These are phyloP conservation scores for Gloeostereum incarnatum DNA, from an alignment of 768 basidiomycete genomes.

Conservation along the genomic window DNA sequence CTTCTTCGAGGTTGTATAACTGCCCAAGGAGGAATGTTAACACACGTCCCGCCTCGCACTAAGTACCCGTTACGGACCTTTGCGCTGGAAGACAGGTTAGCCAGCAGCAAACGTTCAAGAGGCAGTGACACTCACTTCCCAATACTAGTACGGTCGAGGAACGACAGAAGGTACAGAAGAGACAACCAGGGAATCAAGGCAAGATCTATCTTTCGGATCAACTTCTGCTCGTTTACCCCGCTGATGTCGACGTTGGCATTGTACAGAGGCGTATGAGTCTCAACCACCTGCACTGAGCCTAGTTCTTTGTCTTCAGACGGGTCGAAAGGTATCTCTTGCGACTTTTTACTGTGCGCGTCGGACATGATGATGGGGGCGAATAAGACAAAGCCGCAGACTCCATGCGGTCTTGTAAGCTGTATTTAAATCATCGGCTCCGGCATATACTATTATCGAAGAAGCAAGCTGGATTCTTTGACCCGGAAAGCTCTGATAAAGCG, in stretches of 20 bases:
- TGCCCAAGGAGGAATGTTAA: conserved; percentile 14
- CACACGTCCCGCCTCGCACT: not conserved
- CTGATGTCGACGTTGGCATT: conserved; percentile 49
- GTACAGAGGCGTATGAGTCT: conserved; percentile 18
- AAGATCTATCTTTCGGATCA: conserved; percentile 62
- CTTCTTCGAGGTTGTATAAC: conserved; percentile 54
- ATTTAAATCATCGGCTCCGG: no score
- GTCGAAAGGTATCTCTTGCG: no score
- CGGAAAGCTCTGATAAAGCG: no score
- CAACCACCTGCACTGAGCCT: not conserved
- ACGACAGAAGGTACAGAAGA: conserved; percentile 68
- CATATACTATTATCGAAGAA: no score
- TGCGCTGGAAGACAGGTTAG: conserved; percentile 22
- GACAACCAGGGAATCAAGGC: conserved; percentile 66
- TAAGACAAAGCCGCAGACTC: no score
- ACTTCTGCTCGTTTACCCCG: conserved; percentile 55
- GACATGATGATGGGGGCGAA: not conserved
- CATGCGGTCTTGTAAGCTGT: no score
- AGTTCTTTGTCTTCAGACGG: no score
- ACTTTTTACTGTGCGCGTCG: no score
- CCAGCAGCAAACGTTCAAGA: conserved; percentile 14
- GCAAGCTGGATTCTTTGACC: no score
- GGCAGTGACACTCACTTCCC: conserved; percentile 27
- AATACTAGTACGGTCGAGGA: conserved; percentile 51
- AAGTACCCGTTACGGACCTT: no score